phyloP scores from a whole-genome alignment of 768 basidiomycete species.

The Trametes punicea region DNA sequence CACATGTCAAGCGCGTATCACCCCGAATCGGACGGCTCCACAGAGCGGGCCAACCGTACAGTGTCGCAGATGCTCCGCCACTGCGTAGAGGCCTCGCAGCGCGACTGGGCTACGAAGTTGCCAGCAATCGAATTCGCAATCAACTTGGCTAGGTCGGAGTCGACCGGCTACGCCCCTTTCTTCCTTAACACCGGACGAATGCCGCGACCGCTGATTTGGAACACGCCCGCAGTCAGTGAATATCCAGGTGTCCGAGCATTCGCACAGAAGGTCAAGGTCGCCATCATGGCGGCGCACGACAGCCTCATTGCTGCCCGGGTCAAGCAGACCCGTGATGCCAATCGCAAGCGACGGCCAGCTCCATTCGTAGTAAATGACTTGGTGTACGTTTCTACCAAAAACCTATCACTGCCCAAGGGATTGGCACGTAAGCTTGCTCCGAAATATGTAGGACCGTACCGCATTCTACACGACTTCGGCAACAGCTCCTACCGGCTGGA shows the following conservation, averaged over 20 bases:
- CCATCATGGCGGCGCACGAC: slow-evolving; percentile 32
- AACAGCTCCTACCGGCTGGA: slow-evolving; percentile 22
- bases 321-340: slow-evolving; percentile 32
- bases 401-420: too few relatives aligned
- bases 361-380: slow-evolving; percentile 25
- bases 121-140: slow-evolving; percentile 26
- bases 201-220: slow-evolving; percentile 29
- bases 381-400: too few relatives aligned
- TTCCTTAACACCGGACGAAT: slow-evolving; percentile 22
- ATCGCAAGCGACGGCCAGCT: slow-evolving; percentile 15
- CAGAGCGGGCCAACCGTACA: slow-evolving; percentile 34
- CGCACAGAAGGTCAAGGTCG: slow-evolving; percentile 24
- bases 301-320: slow-evolving; percentile 26
- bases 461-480: slow-evolving; percentile 10
- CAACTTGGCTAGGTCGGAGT: slow-evolving; percentile 33
- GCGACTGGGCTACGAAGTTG: slow-evolving; percentile 32
- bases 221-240: background rate
- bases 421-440: too few relatives aligned
- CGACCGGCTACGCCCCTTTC: too few relatives aligned
- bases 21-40: slow-evolving; percentile 41
- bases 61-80: slow-evolving; percentile 31
- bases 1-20: slow-evolving; percentile 42
- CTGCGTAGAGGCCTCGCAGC: slow-evolving; percentile 30
- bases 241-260: slow-evolving; percentile 31
- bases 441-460: too few relatives aligned